A percentile compares a stretch with the other conserved stretches of the same genome.
Conservation (phyloP, 768 basidiomycete genomes). For the Russula lepida region DNA sequence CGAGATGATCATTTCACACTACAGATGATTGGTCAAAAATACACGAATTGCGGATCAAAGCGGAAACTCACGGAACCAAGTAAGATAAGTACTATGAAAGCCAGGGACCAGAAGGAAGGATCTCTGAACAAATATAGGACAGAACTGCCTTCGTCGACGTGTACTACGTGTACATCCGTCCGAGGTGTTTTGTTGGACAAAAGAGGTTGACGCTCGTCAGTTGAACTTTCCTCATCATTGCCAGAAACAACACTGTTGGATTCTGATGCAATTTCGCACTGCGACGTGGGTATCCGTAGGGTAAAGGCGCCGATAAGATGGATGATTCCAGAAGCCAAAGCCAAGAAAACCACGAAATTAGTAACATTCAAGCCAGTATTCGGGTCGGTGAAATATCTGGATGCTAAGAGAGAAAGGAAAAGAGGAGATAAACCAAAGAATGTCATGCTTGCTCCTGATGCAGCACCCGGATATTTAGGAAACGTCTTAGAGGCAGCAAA, state of each 20-base stretch:
- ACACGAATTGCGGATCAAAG: neutral
- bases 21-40: neutral
- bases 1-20: conserved; percentile 66
- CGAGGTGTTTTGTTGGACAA: conserved; percentile 25
- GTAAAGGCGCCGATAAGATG: conserved; percentile 44
- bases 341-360: conserved; percentile 49
- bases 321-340: conserved; percentile 42
- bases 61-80: conserved; percentile 56
- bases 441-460: conserved; percentile 59
- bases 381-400: conserved; percentile 46
- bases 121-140: conserved; percentile 43
- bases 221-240: conserved; percentile 15
- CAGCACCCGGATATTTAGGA: conserved; percentile 53
- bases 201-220: conserved; percentile 24
- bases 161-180: conserved; percentile 21
- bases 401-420: conserved; percentile 58
- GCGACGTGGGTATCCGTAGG: conserved; percentile 31
- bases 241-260: conserved; percentile 13
- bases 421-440: conserved; percentile 79
- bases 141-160: conserved; percentile 28
- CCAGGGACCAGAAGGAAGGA: conserved; percentile 57
- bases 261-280: neutral
- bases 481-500: conserved; percentile 71
- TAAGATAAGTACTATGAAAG: conserved; percentile 39
- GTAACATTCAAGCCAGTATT: conserved; percentile 39